Conservation (phyloP, 495 filamentous ascomycete species). For the Sphaerosporella brunnea region DNA sequence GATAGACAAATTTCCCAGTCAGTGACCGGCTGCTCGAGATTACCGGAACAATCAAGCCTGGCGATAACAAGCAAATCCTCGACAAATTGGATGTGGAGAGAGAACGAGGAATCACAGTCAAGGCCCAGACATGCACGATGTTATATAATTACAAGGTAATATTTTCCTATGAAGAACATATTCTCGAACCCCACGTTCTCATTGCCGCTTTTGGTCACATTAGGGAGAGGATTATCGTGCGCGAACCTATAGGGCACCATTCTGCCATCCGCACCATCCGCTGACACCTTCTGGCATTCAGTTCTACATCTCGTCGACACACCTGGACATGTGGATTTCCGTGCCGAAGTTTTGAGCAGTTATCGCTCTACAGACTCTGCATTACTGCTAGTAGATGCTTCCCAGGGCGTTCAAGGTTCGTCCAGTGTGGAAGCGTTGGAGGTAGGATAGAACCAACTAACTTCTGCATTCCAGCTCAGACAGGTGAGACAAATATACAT, state of each 20-base stretch:
- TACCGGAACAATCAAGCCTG: constrained; percentile 78
- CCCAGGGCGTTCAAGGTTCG: constrained; percentile 26
- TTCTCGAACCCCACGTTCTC: neutral
- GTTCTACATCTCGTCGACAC: constrained; percentile 90
- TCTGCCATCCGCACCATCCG: too few relatives aligned
- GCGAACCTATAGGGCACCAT: too few relatives aligned
- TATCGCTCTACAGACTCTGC: constrained; percentile 94
- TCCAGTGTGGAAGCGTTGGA: neutral
- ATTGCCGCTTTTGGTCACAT: neutral
- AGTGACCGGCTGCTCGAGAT: constrained; percentile 82
- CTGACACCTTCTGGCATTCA: too few relatives aligned
- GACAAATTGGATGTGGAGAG: constrained; percentile 95
- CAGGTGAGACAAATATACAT: too few relatives aligned
- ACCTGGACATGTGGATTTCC: constrained; percentile 93
- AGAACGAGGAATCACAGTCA: constrained; percentile 92
- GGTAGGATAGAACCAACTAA: neutral
- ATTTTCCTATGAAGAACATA: neutral
- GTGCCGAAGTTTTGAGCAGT: constrained; percentile 82
- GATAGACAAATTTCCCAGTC: too few relatives aligned
- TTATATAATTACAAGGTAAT: constrained; percentile 55
- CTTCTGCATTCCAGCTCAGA: constrained; percentile 16
- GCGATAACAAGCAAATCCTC: constrained; percentile 82
- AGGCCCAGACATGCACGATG: constrained; percentile 97
- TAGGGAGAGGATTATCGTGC: constrained; percentile 58
- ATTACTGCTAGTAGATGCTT: constrained; percentile 69